Conservation (phyloP, 805 yeast genomes). For the Kuraishia ogatae region DNA sequence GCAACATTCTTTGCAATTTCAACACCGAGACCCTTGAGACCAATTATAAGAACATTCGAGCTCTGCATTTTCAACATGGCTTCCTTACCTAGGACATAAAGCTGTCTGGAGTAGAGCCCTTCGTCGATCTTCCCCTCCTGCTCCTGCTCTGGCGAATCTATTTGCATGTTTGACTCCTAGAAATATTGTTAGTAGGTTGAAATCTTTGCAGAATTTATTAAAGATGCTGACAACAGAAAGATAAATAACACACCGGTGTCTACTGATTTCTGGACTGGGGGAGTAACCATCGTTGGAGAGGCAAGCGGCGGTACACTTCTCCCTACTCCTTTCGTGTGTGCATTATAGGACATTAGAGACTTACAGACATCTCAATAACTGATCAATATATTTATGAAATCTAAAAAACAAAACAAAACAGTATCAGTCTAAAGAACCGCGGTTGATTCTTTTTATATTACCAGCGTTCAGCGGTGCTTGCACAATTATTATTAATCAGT, state of each 20-base stretch:
- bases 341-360: not conserved
- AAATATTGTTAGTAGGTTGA: slow-evolving; percentile 5
- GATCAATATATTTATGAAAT: not conserved
- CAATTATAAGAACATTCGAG: slow-evolving; percentile 86
- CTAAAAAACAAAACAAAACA: not conserved
- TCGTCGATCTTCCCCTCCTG: slow-evolving; percentile 65
- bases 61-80: slow-evolving; percentile 97
- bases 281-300: no score
- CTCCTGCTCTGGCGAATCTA: slow-evolving; percentile 28
- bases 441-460: not conserved
- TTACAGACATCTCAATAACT: slow-evolving; percentile 1
- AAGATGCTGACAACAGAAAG: no score
- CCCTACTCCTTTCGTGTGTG: no score
- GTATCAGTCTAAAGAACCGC: not conserved
- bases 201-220: not conserved
- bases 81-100: slow-evolving; percentile 93
- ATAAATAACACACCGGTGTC: no score
- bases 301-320: no score
- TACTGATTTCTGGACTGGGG: no score
- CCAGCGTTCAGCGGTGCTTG: not conserved
- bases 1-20: slow-evolving; percentile 97
- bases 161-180: slow-evolving; percentile 30
- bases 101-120: slow-evolving; percentile 90
- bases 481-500: not conserved
- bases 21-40: slow-evolving; percentile 86